These are phyloP conservation scores for Phytophthora agathidicida DNA, from an alignment of 352 stramenopile genomes.

Conservation along the genomic window DNA sequence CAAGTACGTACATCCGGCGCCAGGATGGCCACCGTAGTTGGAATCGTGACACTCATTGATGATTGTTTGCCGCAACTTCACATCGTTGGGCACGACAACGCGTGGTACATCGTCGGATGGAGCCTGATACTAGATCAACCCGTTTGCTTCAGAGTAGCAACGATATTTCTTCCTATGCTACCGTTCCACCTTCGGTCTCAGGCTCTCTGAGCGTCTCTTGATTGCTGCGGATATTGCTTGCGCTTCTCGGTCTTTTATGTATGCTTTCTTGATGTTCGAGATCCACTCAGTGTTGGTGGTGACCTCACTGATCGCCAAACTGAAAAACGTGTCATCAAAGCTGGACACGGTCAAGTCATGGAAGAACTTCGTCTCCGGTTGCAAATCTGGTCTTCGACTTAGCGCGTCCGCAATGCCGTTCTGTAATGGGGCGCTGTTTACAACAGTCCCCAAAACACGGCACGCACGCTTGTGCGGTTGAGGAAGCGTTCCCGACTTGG, in stretches of 20 bases:
- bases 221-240: background rate
- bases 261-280: background rate
- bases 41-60: slow-evolving; percentile 11
- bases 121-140: slow-evolving; percentile 4
- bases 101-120: slow-evolving; percentile 8
- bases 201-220: background rate
- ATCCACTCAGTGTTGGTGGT: background rate
- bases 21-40: slow-evolving; percentile 17
- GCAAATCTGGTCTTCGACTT: slow-evolving; percentile 6
- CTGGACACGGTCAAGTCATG: slow-evolving; percentile 18
- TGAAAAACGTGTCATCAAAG: slow-evolving; percentile 4
- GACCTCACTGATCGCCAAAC: background rate
- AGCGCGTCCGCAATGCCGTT: slow-evolving; percentile 20
- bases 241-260: background rate
- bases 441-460: no score
- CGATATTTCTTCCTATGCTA: background rate
- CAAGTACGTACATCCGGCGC: slow-evolving; percentile 9
- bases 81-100: slow-evolving; percentile 14
- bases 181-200: background rate
- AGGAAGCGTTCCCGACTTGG: no score
- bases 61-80: slow-evolving; percentile 6
- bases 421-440: no score
- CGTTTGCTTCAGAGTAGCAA: background rate
- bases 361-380: slow-evolving; percentile 21
- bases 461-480: no score